Evolutionary conservation across 1,284 basidiomycete genomes (phyloP).

Genomic region (Exobasidium rhododendri): DNA sequence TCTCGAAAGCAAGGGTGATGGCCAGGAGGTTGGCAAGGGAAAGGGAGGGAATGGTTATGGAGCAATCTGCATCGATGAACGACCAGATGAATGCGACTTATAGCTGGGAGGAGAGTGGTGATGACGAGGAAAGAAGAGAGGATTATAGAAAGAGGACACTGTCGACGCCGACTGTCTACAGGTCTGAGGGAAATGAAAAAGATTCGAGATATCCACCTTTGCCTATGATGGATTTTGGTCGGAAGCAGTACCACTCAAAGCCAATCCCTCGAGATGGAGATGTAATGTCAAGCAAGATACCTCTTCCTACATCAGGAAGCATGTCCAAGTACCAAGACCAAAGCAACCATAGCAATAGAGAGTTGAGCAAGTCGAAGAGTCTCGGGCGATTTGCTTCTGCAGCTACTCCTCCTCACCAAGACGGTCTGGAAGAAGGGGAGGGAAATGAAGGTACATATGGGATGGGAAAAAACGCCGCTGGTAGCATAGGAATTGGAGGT

Average conservation of each 20-base stretch:
- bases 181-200: background rate
- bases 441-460: too few species aligned
- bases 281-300: slow-evolving; percentile 7
- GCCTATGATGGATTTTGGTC: too few species aligned
- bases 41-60: background rate
- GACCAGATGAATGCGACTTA: background rate
- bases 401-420: too few species aligned
- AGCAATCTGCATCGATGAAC: background rate
- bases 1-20: background rate
- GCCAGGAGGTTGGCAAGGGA: slow-evolving; percentile 8
- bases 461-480: too few species aligned
- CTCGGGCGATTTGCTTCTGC: too few species aligned
- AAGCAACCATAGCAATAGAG: too few species aligned
- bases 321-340: too few species aligned
- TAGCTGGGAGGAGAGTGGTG: background rate
- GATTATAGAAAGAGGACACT: background rate
- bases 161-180: background rate
- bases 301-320: slow-evolving; percentile 4
- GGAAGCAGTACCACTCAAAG: too few species aligned
- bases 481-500: too few species aligned
- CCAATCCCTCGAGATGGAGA: background rate
- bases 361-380: too few species aligned
- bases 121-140: background rate
- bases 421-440: too few species aligned
- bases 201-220: background rate